These are phyloP conservation scores for Phoma sp. DNA, from an alignment of 2,329 filamentous ascomycete genomes.

Conservation along the genomic window DNA sequence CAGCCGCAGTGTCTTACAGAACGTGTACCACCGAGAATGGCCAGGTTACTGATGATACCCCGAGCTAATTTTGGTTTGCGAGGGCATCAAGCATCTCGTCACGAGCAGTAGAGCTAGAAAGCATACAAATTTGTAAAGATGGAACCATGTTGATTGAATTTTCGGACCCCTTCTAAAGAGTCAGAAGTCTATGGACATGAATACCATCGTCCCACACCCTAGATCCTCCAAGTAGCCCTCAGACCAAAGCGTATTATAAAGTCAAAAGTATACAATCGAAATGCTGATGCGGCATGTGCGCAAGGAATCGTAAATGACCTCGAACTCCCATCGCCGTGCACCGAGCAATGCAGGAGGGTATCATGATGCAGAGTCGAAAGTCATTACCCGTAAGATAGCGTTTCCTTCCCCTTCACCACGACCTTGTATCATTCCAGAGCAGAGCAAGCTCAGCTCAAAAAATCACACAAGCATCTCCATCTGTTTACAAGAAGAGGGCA, in stretches of 20 bases:
- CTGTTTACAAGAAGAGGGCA: conserved; percentile 49
- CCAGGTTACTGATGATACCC: no score
- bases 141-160: conserved; percentile 43
- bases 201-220: conserved; percentile 46
- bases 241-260: conserved; percentile 44
- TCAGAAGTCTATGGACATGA: conserved; percentile 42
- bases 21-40: no score
- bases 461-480: conserved; percentile 24
- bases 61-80: no score
- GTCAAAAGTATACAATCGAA: conserved; percentile 43
- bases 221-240: conserved; percentile 41
- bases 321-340: conserved; percentile 40
- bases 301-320: conserved; percentile 32
- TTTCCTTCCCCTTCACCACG: conserved; percentile 24
- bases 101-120: no score
- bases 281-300: conserved; percentile 35
- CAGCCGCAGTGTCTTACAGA: no score
- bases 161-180: conserved; percentile 31
- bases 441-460: conserved; percentile 10
- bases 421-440: conserved; percentile 4
- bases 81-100: no score
- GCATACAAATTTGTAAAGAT: conserved; percentile 20
- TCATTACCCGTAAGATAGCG: conserved; percentile 41
- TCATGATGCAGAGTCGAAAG: conserved; percentile 41
- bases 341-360: conserved; percentile 36